These are phyloP conservation scores for Venustampulla echinocandica DNA, from an alignment of 495 filamentous ascomycete genomes.

Conservation along the genomic window DNA sequence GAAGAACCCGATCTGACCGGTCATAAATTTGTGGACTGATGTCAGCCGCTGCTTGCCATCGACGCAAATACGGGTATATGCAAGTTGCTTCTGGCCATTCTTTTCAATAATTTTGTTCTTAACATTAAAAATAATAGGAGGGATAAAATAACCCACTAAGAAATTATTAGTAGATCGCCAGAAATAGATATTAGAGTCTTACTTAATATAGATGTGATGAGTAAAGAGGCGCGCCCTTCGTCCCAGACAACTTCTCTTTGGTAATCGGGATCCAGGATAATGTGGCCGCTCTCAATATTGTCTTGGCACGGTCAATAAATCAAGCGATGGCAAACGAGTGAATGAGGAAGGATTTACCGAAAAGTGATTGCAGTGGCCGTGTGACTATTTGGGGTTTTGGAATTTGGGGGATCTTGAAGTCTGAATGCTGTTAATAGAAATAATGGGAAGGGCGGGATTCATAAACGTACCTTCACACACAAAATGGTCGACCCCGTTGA, in stretches of 20 bases:
- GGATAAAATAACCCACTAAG: slow-evolving; percentile 38
- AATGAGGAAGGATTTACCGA: slow-evolving; percentile 3
- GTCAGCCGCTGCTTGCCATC: slow-evolving; percentile 45
- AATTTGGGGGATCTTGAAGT: slow-evolving; percentile 22
- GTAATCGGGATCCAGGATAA: slow-evolving; percentile 39
- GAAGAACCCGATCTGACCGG: slow-evolving; percentile 33
- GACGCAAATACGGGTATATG: slow-evolving; percentile 29
- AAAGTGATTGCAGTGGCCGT: slow-evolving; percentile 6
- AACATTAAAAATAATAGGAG: slow-evolving; percentile 42
- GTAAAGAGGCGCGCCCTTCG: slow-evolving; percentile 24
- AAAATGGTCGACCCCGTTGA: slow-evolving; percentile 17
- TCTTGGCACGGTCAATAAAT: slow-evolving; percentile 11
- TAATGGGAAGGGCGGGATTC: neutral
- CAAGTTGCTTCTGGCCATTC: slow-evolving; percentile 11
- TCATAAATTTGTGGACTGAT: slow-evolving; percentile 36
- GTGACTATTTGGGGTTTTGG: slow-evolving; percentile 10
- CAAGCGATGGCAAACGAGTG: neutral
- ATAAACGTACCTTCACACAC: slow-evolving; percentile 19
- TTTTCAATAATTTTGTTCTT: slow-evolving; percentile 15
- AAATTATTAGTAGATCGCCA: neutral
- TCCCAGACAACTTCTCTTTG: slow-evolving; percentile 42
- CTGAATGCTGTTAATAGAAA: slow-evolving; percentile 4
- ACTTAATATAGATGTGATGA: slow-evolving; percentile 38
- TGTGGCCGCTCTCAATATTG: slow-evolving; percentile 25
- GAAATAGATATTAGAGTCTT: slow-evolving; percentile 5